Evolutionary conservation across 2,329 filamentous ascomycete species (phyloP).

Genomic region (Stemphylium lycopersici): DNA sequence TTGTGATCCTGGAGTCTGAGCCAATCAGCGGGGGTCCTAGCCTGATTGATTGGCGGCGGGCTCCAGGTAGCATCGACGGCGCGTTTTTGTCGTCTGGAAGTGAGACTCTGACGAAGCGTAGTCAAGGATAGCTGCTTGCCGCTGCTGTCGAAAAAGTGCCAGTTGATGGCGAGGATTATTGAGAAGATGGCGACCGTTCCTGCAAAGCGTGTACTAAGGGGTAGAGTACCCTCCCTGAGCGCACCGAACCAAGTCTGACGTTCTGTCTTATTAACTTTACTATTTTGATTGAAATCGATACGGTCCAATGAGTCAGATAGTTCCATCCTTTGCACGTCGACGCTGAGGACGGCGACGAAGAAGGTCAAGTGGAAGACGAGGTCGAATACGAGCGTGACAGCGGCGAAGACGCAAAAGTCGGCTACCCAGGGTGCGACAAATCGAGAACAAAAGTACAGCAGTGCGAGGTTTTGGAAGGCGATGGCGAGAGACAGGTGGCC

Average conservation of each 20-base stretch:
- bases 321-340: slow-evolving; percentile 78
- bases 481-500: slow-evolving; percentile 72
- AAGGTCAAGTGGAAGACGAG: slow-evolving; percentile 81
- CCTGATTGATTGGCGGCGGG: slow-evolving; percentile 71
- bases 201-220: slow-evolving; percentile 74
- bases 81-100: slow-evolving; percentile 31
- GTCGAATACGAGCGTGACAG: slow-evolving; percentile 76
- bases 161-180: slow-evolving; percentile 75
- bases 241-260: slow-evolving; percentile 65
- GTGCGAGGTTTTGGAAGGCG: slow-evolving; percentile 70
- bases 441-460: slow-evolving; percentile 69
- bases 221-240: slow-evolving; percentile 67
- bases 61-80: slow-evolving; percentile 24
- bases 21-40: slow-evolving; percentile 78
- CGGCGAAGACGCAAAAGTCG: slow-evolving; percentile 77
- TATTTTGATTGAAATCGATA: slow-evolving; percentile 37
- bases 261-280: slow-evolving; percentile 57
- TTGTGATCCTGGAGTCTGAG: slow-evolving; percentile 78
- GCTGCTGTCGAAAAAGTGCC: slow-evolving; percentile 74
- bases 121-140: slow-evolving; percentile 44
- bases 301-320: slow-evolving; percentile 71
- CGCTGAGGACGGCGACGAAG: slow-evolving; percentile 78
- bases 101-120: slow-evolving; percentile 24
- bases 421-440: slow-evolving; percentile 73
- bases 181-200: slow-evolving; percentile 75